These are phyloP conservation scores for Sicyos edulis DNA, from an alignment of 306 rosid species.

Conservation along the genomic window DNA sequence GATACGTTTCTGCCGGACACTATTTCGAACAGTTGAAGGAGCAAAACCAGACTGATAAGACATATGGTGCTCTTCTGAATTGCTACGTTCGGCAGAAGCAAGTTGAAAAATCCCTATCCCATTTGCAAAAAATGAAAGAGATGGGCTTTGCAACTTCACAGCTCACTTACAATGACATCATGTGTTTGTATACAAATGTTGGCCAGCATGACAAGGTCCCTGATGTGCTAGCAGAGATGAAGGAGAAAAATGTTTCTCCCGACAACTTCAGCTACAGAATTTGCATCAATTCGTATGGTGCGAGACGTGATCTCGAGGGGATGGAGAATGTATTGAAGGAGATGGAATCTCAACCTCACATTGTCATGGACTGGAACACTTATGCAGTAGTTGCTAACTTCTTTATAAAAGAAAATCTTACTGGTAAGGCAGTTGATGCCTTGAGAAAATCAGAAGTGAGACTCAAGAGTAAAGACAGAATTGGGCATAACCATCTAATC, in stretches of 20 bases:
- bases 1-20: conserved; percentile 47
- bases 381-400: conserved; percentile 64
- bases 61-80: conserved; percentile 77
- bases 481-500: conserved; percentile 61
- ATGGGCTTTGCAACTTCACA: conserved; percentile 59
- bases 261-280: conserved; percentile 82
- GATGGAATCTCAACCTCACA: conserved; percentile 58
- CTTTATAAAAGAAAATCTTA: conserved; percentile 44
- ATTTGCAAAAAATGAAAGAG: conserved; percentile 66
- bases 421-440: conserved; percentile 45
- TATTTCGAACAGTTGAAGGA: conserved; percentile 54
- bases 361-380: conserved; percentile 81
- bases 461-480: conserved; percentile 55
- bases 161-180: conserved; percentile 63
- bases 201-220: conserved; percentile 70
- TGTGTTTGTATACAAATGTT: conserved; percentile 62
- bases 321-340: conserved; percentile 51
- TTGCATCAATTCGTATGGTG: conserved; percentile 65
- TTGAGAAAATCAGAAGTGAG: conserved; percentile 57
- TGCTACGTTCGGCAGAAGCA: conserved; percentile 69
- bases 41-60: conserved; percentile 44
- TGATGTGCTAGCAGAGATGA: conserved; percentile 59
- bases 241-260: conserved; percentile 49
- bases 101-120: conserved; percentile 50
- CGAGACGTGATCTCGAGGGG: conserved; percentile 51